Evolutionary conservation across 768 basidiomycete genomes (phyloP).

Genomic region (Mycena alexandri): DNA sequence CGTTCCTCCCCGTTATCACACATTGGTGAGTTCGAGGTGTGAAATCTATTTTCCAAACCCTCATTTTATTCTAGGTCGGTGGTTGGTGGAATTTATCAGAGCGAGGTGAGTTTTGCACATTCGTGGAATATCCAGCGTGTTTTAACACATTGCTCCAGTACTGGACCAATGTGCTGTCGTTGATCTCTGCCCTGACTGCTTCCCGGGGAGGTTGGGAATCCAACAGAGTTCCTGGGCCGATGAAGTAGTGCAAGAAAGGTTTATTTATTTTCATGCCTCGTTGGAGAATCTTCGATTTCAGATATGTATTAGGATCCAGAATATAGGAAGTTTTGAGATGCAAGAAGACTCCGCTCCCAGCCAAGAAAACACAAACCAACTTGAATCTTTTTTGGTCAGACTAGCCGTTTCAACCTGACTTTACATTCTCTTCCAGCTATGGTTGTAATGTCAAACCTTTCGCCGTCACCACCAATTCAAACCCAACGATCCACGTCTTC

Average conservation of each 20-base stretch:
- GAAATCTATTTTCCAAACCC: neutral
- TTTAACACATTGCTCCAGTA: constrained; percentile 15
- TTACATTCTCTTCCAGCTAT: constrained; percentile 4
- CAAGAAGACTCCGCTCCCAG: too few relatives aligned
- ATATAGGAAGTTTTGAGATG: too few relatives aligned
- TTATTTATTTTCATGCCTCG: too few relatives aligned
- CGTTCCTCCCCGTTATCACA: constrained; percentile 36
- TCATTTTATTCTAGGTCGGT: constrained; percentile 30
- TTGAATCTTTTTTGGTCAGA: too few relatives aligned
- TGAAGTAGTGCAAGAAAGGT: constrained; percentile 19
- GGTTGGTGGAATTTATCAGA: constrained; percentile 34
- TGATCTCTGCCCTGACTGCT: constrained; percentile 33
- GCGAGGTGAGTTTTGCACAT: constrained; percentile 20
- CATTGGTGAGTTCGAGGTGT: constrained; percentile 34
- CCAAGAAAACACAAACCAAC: too few relatives aligned
- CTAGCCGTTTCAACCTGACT: too few relatives aligned
- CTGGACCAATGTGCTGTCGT: constrained; percentile 31
- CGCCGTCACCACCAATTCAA: constrained; percentile 14
- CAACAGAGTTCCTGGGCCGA: constrained; percentile 16
- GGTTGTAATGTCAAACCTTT: constrained; percentile 15
- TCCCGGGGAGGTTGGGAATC: constrained; percentile 33
- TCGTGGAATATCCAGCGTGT: neutral
- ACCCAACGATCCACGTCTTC: constrained; percentile 1
- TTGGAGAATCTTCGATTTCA: too few relatives aligned
- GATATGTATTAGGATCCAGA: too few relatives aligned